Base-by-base conservation (phyloP, 2,329 filamentous ascomycete species). In the Aspergillus sp. region DNA sequence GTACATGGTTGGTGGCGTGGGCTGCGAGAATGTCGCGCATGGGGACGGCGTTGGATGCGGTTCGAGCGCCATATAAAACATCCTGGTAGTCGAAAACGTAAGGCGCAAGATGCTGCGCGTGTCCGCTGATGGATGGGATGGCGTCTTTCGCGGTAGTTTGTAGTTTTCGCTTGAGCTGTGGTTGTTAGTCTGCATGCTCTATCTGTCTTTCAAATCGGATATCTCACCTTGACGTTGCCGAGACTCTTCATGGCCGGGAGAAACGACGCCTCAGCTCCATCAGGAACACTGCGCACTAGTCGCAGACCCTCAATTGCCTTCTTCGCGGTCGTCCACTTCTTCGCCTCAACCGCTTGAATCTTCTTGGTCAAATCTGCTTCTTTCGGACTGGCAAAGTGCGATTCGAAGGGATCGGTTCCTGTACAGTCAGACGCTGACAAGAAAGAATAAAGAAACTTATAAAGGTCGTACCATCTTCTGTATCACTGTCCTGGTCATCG, bases 1-100 rank as follows among this genome's bases (percentile, higher is more conserved):
- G 86, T 38, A 97, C 79, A 67, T 97, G 94, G 68, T 97, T 97
- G 11, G 97, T 77, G 2, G 87, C 86, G 71, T 99, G 94, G 1
- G 96, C 77, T 61, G 88, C 90, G 14, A 85, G 79, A 47, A 96
- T 75, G 38, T 86, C 83, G 47, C 90, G 84, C 45, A 97, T 69
- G 4, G 78, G 80, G 19, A 81, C 76, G 0, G 89, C 82, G 65
- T 93, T 94, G 14, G 79, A 75, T 1, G 85, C 72, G 0, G 82
- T 89, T 41, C 93, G 82, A 48, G 85, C 84, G 51, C 87, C 89
- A 64, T 88, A 89, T 1, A 96, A 73, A 1, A 95, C 62, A 65
- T 97, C 93, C 50, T 84, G 82, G 66, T 97, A 96, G 60, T 85
- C 84, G 69, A 95, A 96, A 1, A 96, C 76, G 9, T 87, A 78